Conservation (phyloP, 139 green algal genomes). For the Pedinophyceae sp. region DNA sequence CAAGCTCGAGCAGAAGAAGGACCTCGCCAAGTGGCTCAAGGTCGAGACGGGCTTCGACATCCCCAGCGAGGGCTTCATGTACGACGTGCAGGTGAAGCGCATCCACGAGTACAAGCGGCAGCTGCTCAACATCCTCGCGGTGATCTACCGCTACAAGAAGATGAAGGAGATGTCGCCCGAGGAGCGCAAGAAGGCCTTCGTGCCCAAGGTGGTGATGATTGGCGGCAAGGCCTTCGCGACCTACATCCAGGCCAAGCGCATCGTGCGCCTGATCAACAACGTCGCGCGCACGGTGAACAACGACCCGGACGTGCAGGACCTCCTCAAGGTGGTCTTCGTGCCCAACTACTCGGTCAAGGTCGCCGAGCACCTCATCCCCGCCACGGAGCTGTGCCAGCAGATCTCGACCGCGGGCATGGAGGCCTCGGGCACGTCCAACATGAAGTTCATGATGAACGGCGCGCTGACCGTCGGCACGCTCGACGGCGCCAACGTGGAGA, state of each 20-base stretch:
- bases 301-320: conserved; percentile 67
- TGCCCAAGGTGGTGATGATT: conserved; percentile 46
- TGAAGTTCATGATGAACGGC: conserved; percentile 99
- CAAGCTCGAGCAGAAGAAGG: conserved; percentile 71
- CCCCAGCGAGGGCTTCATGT: conserved; percentile 53
- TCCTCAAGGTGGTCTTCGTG: conserved; percentile 81
- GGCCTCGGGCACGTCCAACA: conserved; percentile 89
- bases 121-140: conserved; percentile 76
- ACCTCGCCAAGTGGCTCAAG: conserved; percentile 54
- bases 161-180: conserved; percentile 76
- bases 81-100: conserved; percentile 95
- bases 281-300: conserved; percentile 74
- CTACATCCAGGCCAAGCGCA: conserved; percentile 97
- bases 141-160: conserved; percentile 77
- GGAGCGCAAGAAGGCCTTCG: conserved; percentile 46
- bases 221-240: conserved; percentile 80
- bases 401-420: conserved; percentile 85
- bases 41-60: conserved; percentile 55
- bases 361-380: conserved; percentile 68
- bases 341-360: conserved; percentile 92
- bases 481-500: conserved; percentile 98
- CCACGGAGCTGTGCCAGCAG: conserved; percentile 63
- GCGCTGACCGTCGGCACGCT: conserved; percentile 95
- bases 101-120: conserved; percentile 99
- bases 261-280: conserved; percentile 74